Evolutionary conservation across 139 green algal species (phyloP).

Genomic region (Chloropicon primus): DNA sequence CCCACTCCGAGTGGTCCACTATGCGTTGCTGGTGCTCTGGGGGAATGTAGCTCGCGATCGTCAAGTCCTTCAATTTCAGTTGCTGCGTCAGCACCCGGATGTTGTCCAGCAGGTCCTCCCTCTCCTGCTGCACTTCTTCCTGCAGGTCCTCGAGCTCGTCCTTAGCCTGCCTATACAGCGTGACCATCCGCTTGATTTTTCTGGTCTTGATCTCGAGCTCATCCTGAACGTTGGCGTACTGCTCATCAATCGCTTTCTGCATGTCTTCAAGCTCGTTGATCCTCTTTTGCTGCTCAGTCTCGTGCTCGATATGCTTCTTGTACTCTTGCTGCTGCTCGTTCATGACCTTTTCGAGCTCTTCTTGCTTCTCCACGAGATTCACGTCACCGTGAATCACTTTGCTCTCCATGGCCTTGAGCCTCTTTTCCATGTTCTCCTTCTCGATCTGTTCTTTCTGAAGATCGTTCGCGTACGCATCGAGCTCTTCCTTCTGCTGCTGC

Average conservation of each 20-base stretch:
- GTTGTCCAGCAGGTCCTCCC: constrained; percentile 24
- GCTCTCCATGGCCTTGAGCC: constrained; percentile 8
- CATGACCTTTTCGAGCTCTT: constrained; percentile 8
- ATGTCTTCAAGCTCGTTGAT: constrained; percentile 17
- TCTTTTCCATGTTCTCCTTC: constrained; percentile 7
- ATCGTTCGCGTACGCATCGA: neutral
- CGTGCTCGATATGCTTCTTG: neutral
- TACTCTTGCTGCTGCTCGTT: neutral
- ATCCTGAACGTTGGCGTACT: constrained; percentile 17
- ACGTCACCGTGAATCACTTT: constrained; percentile 11
- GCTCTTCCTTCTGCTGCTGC: constrained; percentile 11
- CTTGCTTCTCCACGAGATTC: constrained; percentile 1
- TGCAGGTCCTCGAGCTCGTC: constrained; percentile 12
- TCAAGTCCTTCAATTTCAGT: constrained; percentile 19
- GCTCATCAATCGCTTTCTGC: constrained; percentile 10
- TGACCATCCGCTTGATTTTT: constrained; percentile 19
- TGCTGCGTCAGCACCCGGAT: constrained; percentile 18
- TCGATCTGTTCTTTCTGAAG: neutral
- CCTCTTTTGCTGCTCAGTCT: neutral
- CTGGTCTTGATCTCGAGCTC: constrained; percentile 19
- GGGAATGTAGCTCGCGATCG: constrained; percentile 17
- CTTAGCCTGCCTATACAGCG: constrained; percentile 9
- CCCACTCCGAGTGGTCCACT: constrained; percentile 12
- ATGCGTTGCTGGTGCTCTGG: neutral
- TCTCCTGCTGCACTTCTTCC: constrained; percentile 20